These are phyloP conservation scores for Paracorniculantispora psalliotae DNA, from an alignment of 2,329 filamentous ascomycete species.

Conservation along the genomic window DNA sequence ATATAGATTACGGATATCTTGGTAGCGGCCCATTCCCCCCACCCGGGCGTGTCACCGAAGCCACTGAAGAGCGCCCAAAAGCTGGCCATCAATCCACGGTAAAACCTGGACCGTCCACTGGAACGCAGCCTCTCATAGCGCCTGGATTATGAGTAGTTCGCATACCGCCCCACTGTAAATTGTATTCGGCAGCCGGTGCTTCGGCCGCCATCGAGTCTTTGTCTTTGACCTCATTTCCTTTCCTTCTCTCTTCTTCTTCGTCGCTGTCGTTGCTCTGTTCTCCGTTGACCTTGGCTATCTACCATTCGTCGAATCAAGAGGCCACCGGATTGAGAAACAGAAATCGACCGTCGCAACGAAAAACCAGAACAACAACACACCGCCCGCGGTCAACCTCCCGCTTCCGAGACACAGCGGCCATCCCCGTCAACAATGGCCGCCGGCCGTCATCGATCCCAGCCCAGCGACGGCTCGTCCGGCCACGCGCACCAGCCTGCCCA, in stretches of 20 bases:
- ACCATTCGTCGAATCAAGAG: not conserved
- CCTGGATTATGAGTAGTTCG: conserved; percentile 4
- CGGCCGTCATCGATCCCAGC: conserved; percentile 23
- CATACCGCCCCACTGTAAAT: conserved; percentile 9
- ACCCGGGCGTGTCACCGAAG: not conserved
- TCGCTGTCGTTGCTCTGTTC: not conserved
- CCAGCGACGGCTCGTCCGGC: conserved; percentile 23
- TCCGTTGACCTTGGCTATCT: not conserved
- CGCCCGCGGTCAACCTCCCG: conserved; percentile 30
- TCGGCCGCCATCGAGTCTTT: not conserved
- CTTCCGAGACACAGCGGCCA: too few species aligned
- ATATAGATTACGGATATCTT: not conserved
- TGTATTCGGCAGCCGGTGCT: not conserved
- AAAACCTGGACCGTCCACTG: not conserved
- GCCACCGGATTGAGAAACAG: not conserved
- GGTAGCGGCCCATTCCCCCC: not conserved
- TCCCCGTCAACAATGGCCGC: too few species aligned
- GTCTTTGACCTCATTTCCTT: not conserved
- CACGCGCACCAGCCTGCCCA: conserved; percentile 37
- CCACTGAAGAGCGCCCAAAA: not conserved
- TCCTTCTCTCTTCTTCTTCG: not conserved
- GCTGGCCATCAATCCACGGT: not conserved
- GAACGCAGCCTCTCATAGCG: conserved; percentile 3
- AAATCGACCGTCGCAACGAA: not conserved
- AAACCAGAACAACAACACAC: conserved; percentile 21